Evolutionary conservation across 176 grass and related monocot genomes (phyloP), one percentile per base, ranked within the genome.

Genomic region (Musa troglodytarum): DNA sequence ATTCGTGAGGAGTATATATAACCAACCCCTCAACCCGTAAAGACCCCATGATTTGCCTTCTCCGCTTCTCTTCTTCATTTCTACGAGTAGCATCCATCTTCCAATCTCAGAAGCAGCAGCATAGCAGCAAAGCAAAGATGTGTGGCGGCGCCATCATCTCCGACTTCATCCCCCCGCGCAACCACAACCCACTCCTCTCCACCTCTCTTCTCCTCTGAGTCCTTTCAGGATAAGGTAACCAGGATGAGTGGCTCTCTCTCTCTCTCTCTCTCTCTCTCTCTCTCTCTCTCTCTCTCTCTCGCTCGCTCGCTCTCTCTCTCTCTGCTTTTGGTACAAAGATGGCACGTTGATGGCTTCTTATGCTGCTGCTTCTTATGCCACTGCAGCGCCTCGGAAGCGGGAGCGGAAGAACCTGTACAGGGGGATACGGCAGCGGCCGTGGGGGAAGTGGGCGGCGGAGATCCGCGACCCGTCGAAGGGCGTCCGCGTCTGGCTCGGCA

Each of bases 401-500:
- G 81, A 79, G 26, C 56, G 89, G 65, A 96, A 90, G 89, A 96
- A 90, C 54, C 81, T 77, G 59, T 96, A 90, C 79, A 77, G 93
- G 53, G 93, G 93, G 15, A 92, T 96, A 53, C 90, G 93, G 56
- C 89, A 76, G 3, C 69, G 79, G 26, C 84, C 80, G 14, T 86
- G 84, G 84, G 84, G 84, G 43, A 86, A 86, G 73, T 86, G 84
- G 84, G 84, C 84, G 9, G 84, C 79, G 10, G 84, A 86, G 79
- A 86, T 86, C 57, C 78, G 83, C 6, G 79, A 86, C 74, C 83
- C 83, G 12, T 63, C 85, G 16, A 96, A 96, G 80, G 92, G 92
- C 57, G 89, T 96, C 49, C 86, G 86, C 51, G 92, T 96, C 59
- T 96, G 89, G 93, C 87, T 96, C 50, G 93, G 93, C 69, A 96